These are phyloP conservation scores for Trapa bicornis DNA, from an alignment of 345 rosid genomes.

Conservation along the genomic window DNA sequence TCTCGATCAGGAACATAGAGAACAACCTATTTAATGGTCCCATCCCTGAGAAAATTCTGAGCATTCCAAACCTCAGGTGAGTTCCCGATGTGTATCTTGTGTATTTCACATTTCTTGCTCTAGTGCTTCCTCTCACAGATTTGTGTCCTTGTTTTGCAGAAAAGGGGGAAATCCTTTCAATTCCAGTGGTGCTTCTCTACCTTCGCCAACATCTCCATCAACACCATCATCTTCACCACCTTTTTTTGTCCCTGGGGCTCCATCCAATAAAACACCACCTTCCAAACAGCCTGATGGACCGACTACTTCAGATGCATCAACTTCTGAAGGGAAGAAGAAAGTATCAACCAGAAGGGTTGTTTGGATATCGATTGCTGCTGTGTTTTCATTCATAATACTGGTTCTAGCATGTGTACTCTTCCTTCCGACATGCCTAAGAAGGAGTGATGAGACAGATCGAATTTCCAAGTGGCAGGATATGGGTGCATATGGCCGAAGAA, in stretches of 20 bases:
- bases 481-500: slow-evolving; percentile 62
- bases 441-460: slow-evolving; percentile 39
- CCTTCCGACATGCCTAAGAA: slow-evolving; percentile 39
- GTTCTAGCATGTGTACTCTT: slow-evolving; percentile 41
- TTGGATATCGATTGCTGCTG: slow-evolving; percentile 67
- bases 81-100: neutral
- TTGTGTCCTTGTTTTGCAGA: slow-evolving; percentile 27
- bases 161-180: slow-evolving; percentile 77
- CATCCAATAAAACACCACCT: slow-evolving; percentile 31
- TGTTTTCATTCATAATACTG: slow-evolving; percentile 39
- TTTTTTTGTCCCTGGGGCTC: slow-evolving; percentile 12
- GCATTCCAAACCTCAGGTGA: slow-evolving; percentile 64
- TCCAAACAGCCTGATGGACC: slow-evolving; percentile 48
- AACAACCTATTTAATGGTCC: slow-evolving; percentile 82
- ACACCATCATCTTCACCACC: slow-evolving; percentile 36
- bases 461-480: slow-evolving; percentile 51
- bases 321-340: slow-evolving; percentile 25
- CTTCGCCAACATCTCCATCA: slow-evolving; percentile 41
- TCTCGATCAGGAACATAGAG: slow-evolving; percentile 62
- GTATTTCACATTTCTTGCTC: neutral
- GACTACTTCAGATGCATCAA: slow-evolving; percentile 37
- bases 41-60: slow-evolving; percentile 64
- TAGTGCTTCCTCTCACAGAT: neutral
- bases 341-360: slow-evolving; percentile 43
- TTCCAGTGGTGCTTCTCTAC: slow-evolving; percentile 33